A percentile compares a stretch with the other conserved stretches of the same genome.
Conservation (phyloP, 2,329 filamentous ascomycete species). For the Dissoconium aciculare region DNA sequence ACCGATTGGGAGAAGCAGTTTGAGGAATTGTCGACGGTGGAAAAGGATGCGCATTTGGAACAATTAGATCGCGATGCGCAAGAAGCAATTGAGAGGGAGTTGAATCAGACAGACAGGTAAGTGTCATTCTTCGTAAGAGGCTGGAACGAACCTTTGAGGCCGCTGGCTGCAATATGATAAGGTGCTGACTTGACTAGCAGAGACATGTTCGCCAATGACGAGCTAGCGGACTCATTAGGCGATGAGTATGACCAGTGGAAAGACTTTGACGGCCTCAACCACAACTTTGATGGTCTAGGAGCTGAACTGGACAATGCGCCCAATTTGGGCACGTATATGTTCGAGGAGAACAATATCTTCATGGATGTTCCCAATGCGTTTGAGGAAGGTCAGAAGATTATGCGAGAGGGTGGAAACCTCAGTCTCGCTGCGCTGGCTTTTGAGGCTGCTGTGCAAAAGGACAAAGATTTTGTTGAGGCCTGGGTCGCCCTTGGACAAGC, state of each 20-base stretch:
- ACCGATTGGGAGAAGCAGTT: slow-evolving; percentile 94
- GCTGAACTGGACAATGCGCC: slow-evolving; percentile 42
- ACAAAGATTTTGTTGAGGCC: slow-evolving; percentile 73
- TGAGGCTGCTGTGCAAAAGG: slow-evolving; percentile 84
- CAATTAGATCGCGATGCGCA: slow-evolving; percentile 49
- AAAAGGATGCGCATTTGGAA: slow-evolving; percentile 36
- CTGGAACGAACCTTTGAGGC: no score
- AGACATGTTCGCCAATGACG: slow-evolving; percentile 52
- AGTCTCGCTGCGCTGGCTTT: slow-evolving; percentile 88
- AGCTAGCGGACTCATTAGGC: slow-evolving; percentile 47
- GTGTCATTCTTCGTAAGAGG: no score
- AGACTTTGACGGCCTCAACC: slow-evolving; percentile 54
- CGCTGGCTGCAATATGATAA: slow-evolving; percentile 2
- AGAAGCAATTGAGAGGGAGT: slow-evolving; percentile 65
- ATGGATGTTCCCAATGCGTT: slow-evolving; percentile 68
- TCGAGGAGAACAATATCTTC: slow-evolving; percentile 90
- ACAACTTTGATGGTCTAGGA: slow-evolving; percentile 39
- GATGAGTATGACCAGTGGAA: slow-evolving; percentile 74
- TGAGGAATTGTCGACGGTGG: slow-evolving; percentile 63
- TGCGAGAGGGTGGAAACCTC: slow-evolving; percentile 85
- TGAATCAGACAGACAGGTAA: slow-evolving; percentile 80
- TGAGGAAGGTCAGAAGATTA: slow-evolving; percentile 81
- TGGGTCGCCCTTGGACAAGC: slow-evolving; percentile 87
- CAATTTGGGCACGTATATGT: slow-evolving; percentile 76
- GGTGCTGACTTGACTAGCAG: slow-evolving; percentile 36